Percentiles rank a stretch among this genome's conserved stretches.
Conservation (phyloP, 768 basidiomycete species). For the Hypsizygus marmoreus region DNA sequence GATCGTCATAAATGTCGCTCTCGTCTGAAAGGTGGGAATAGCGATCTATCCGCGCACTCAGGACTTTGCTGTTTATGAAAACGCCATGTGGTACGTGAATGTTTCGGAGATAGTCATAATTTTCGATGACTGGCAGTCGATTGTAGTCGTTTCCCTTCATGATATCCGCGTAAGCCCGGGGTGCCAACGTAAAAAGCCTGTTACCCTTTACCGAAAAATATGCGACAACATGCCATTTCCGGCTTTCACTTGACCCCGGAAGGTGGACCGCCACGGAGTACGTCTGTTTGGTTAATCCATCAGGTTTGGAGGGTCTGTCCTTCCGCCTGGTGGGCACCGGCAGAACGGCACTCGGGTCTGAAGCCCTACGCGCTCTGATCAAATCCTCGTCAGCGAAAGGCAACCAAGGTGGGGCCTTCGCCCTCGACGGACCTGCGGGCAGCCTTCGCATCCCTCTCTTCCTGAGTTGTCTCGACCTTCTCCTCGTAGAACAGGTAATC, state of each 20-base stretch:
- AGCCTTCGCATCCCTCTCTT: conserved; percentile 78
- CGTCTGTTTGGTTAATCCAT: conserved; percentile 85
- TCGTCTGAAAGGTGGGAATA: conserved; percentile 50
- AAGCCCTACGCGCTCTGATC: conserved; percentile 55
- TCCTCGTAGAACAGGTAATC: conserved; percentile 86
- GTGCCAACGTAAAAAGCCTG: neutral
- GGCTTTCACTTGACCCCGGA: conserved; percentile 54
- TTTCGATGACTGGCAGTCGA: conserved; percentile 70
- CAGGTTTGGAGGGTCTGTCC: conserved; percentile 75
- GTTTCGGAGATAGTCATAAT: conserved; percentile 71
- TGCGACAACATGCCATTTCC: conserved; percentile 84
- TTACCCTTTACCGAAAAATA: conserved; percentile 67
- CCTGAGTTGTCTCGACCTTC: conserved; percentile 78
- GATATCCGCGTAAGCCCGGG: conserved; percentile 8
- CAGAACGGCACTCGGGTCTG: conserved; percentile 59
- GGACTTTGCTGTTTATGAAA: conserved; percentile 70
- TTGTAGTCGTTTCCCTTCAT: conserved; percentile 66
- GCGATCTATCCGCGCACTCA: conserved; percentile 41
- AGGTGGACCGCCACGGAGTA: conserved; percentile 77
- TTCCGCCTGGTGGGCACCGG: conserved; percentile 69
- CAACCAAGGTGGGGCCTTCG: neutral
- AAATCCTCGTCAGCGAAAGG: conserved; percentile 11
- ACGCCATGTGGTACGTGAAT: conserved; percentile 70
- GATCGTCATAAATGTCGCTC: conserved; percentile 39
- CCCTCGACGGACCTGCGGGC: conserved; percentile 60